Percentiles rank a stretch among this genome's conserved stretches.
Conservation (phyloP, 345 rosid genomes). For the Citropsis articulata region DNA sequence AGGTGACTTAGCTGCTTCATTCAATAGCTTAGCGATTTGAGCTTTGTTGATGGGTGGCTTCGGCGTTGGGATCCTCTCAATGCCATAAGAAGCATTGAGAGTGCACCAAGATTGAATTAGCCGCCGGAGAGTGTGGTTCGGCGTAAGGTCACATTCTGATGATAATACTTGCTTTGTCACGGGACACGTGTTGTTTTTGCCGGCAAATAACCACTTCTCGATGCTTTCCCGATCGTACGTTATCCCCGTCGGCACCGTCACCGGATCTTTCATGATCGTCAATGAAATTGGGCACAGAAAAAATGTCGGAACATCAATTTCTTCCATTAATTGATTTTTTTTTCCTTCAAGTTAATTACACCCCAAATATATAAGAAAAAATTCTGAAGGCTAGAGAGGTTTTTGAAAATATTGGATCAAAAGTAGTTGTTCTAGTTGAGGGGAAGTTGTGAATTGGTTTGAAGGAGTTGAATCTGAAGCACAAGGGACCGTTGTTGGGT, state of each 20-base stretch:
- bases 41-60: slow-evolving; percentile 58
- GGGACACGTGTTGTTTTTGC: slow-evolving; percentile 57
- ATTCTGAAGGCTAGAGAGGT: not conserved
- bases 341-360: too few species aligned
- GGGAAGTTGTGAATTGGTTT: slow-evolving; percentile 39
- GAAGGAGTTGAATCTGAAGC: slow-evolving; percentile 22
- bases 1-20: slow-evolving; percentile 39
- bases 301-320: slow-evolving; percentile 56
- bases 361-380: not conserved
- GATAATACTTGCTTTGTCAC: slow-evolving; percentile 63
- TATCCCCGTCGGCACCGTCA: slow-evolving; percentile 57
- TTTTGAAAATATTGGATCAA: not conserved
- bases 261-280: slow-evolving; percentile 76
- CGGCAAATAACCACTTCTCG: slow-evolving; percentile 58
- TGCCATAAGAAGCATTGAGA: slow-evolving; percentile 69
- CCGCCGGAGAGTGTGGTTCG: slow-evolving; percentile 85
- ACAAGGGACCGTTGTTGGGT: not conserved
- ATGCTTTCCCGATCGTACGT: slow-evolving; percentile 70
- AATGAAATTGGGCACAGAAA: slow-evolving; percentile 76
- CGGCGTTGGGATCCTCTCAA: slow-evolving; percentile 89
- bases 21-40: slow-evolving; percentile 57
- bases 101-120: slow-evolving; percentile 94
- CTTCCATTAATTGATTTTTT: slow-evolving; percentile 35
- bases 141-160: slow-evolving; percentile 57
- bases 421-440: slow-evolving; percentile 18